phyloP scores from a whole-genome alignment of 1,139 yeast genomes.

The Suhomyces terraborum region DNA sequence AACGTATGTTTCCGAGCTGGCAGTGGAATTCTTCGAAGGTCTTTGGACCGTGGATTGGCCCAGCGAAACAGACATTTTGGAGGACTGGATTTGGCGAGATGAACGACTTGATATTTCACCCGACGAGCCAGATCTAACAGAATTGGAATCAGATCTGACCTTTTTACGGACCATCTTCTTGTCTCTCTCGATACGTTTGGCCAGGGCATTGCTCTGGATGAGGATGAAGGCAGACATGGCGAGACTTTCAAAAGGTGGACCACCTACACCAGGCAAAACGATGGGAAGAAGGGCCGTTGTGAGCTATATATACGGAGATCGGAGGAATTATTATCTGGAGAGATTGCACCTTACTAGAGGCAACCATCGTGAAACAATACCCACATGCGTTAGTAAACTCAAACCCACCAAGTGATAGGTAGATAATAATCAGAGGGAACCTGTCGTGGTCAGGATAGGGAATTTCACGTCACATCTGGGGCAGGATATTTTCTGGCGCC shows the following conservation, averaged over 20 bases:
- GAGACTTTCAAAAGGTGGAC: background rate
- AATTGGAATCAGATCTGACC: conserved; percentile 6
- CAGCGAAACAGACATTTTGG: background rate
- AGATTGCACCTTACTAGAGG: background rate
- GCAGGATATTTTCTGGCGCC: conserved; percentile 2
- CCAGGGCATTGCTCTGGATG: conserved; percentile 12
- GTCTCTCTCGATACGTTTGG: conserved; percentile 13
- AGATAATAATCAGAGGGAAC: background rate
- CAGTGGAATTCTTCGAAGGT: background rate
- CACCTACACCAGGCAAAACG: background rate
- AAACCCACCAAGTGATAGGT: background rate
- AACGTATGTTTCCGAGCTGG: conserved; percentile 5
- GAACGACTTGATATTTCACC: conserved; percentile 4
- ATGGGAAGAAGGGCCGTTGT: conserved; percentile 2
- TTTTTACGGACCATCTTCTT: conserved; percentile 7
- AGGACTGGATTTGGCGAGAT: too few relatives aligned
- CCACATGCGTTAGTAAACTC: conserved; percentile 4
- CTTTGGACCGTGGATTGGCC: conserved; percentile 1
- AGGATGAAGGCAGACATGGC: conserved; percentile 17
- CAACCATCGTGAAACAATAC: background rate
- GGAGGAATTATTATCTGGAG: background rate
- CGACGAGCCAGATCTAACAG: conserved; percentile 10
- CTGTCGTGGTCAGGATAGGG: background rate
- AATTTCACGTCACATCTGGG: conserved; percentile 5
- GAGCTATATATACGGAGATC: conserved; percentile 6